phyloP scores from a whole-genome alignment of 2,329 filamentous ascomycete species.

The Fusarium marasasianum region DNA sequence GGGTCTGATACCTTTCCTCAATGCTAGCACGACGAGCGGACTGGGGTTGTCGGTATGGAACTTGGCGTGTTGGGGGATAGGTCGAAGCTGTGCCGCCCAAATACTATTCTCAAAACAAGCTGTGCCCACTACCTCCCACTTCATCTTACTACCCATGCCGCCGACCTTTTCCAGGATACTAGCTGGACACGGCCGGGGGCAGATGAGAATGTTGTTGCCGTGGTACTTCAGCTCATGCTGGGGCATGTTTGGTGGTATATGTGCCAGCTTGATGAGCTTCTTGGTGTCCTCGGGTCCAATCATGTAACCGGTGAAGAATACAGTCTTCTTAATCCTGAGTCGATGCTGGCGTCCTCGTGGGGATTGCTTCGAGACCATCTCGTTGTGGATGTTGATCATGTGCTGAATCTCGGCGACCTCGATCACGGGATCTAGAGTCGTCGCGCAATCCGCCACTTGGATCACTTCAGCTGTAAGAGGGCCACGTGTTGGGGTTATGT shows the following conservation, averaged over 20 bases:
- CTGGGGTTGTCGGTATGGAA: slow-evolving; percentile 82
- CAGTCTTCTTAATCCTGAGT: slow-evolving; percentile 82
- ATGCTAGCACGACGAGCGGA: slow-evolving; percentile 84
- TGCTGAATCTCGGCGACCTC: slow-evolving; percentile 88
- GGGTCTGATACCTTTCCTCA: slow-evolving; percentile 78
- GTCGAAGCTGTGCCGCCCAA: slow-evolving; percentile 85
- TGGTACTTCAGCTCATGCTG: slow-evolving; percentile 81
- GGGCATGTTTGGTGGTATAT: slow-evolving; percentile 68
- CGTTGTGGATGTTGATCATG: slow-evolving; percentile 89
- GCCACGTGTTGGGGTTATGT: slow-evolving; percentile 61
- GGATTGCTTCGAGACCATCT: slow-evolving; percentile 50
- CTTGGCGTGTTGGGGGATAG: slow-evolving; percentile 71
- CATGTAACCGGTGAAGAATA: slow-evolving; percentile 94
- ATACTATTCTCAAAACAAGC: slow-evolving; percentile 81
- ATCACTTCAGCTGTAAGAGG: slow-evolving; percentile 83
- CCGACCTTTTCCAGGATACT: slow-evolving; percentile 84
- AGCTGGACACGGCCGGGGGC: slow-evolving; percentile 76
- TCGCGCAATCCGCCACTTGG: slow-evolving; percentile 81
- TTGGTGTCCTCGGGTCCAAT: slow-evolving; percentile 77
- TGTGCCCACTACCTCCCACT: slow-evolving; percentile 83
- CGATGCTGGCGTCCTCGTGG: slow-evolving; percentile 51
- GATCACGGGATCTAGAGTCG: slow-evolving; percentile 77
- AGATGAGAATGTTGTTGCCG: slow-evolving; percentile 92
- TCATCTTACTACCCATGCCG: slow-evolving; percentile 83
- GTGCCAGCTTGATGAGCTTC: slow-evolving; percentile 74